These are phyloP conservation scores for Podila clonocystis DNA, from an alignment of 192 early-diverging fungal genomes.

Conservation along the genomic window DNA sequence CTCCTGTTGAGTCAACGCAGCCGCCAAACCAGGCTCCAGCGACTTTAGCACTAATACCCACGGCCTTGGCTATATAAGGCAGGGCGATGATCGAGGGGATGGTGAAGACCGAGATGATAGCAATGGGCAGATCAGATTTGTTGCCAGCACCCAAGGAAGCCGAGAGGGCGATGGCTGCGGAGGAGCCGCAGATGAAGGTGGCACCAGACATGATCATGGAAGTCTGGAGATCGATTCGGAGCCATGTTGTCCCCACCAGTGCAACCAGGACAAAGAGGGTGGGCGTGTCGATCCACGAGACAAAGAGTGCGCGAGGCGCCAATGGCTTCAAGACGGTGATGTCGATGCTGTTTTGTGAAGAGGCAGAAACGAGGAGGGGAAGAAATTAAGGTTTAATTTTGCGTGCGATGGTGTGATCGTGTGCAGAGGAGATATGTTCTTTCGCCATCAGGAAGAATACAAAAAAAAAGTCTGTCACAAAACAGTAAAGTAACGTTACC, in stretches of 20 bases:
- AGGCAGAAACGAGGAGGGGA: background rate
- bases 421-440: background rate
- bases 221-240: conserved; percentile 63
- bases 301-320: conserved; percentile 62
- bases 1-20: conserved; percentile 65
- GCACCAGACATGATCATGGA: conserved; percentile 63
- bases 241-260: conserved; percentile 49
- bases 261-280: conserved; percentile 61
- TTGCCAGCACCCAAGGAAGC: conserved; percentile 53
- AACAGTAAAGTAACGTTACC: conserved; percentile 9
- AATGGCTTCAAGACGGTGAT: conserved; percentile 54
- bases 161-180: conserved; percentile 58
- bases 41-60: conserved; percentile 50
- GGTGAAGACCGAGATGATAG: conserved; percentile 65
- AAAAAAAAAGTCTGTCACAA: background rate
- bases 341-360: conserved; percentile 47
- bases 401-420: background rate
- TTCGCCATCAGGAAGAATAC: background rate
- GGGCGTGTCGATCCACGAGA: conserved; percentile 64
- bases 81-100: conserved; percentile 64
- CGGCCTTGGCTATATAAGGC: conserved; percentile 59
- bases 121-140: conserved; percentile 65
- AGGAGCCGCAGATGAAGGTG: conserved; percentile 65
- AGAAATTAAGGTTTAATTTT: background rate
- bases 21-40: conserved; percentile 66